Evolutionary conservation across 108 stramenopile genomes (phyloP), one percentile per base, ranked within the genome.

Genomic region (Pseudonitzschia multiseries): DNA sequence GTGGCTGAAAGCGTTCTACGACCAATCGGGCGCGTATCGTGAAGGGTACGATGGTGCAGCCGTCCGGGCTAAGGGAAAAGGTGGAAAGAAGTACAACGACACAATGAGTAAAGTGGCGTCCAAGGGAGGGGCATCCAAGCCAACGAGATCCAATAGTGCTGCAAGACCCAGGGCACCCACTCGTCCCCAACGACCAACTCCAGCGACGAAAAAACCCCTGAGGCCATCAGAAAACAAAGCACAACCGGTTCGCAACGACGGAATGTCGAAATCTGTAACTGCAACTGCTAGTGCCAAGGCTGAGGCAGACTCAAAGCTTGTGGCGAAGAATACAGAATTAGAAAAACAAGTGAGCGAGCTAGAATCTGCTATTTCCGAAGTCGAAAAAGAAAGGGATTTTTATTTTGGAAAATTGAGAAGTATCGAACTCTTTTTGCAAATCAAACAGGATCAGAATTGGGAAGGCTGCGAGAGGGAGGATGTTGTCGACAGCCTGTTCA

Each of bases 361-460:
- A 0, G 83, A 92, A 66, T 78, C 80, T 44, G 73, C 84, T 17
- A 65, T 93, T 15, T 70, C 74, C 27, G 90, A 85, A 5, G 57
- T 91, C 2, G 93, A 97, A 62, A 90, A 84, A 65, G 96, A 94
- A 71, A 76, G 92, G 18, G 96, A 99, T 71, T 99, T 99, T 73
- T 99, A 99, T 79, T 98, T 98, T 75, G 87, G 95, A 27, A 99
- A 99, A 77, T 83, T 99, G 28, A 77, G 97, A 40, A 95, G 90
- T 31, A 83, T 99, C 50, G 98, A 98, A 78, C 78, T 94, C 29
- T 85, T 97, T 86, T 72, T 98, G 69, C 96, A 97, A 77, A 86
- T 90, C 26, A 84, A 86, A 60, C 86, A 93, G 65, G 94, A 95
- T 54, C 79, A 81, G 59, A 67, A 78, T n/a, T 88, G 84, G 31